Base-by-base conservation (phyloP, 2,329 filamentous ascomycete genomes). In the Arthrobotrys entomopaga region DNA sequence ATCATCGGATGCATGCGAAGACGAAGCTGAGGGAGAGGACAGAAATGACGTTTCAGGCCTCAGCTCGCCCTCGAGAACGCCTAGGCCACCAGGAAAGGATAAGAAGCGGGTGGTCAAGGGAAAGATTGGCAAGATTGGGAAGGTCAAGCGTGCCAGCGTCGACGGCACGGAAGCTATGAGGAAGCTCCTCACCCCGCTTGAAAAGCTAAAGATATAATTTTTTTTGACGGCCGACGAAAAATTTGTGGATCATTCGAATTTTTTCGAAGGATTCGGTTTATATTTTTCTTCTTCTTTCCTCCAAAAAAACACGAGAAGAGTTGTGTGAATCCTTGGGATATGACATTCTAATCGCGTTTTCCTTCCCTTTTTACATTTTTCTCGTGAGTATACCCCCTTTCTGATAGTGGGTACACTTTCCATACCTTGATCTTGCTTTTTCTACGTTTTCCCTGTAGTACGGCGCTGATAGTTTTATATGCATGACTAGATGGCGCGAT, bases 111-210 rank as follows among this genome's bases (percentile, higher is more conserved):
- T 74, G 13, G 54, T 74, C 24, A 52, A 56, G 8, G 70, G 70
- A 16, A 67, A 50, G 48, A 61, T 74, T 52, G 59, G 57, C 24
- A 74, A 74, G 54, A 64, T 64, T n/a, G 70, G 70, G 57, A 74
- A 74, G 63, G 63, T 59, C 34, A 74, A 74, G 58, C 63, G 70
- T 5, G 40, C 56, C 20, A 74, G 70, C 34, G 43, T 56, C 16
- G 70, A 66, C 16, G 46, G 50, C 19, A 22, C 57, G 1, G 70
- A 66, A 52, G 70, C 70, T 42, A 58, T 74, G 50, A 74, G 67
- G 57, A 74, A 74, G 63, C 63, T 74, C 15, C 54, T 73, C 6
- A 73, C 40, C 22, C 67, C 67, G 11, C 43, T 73, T 24, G 70
- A 65, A 40, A 67, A 67, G 54, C 38, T 74, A 38, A 60, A 49